phyloP scores from a whole-genome alignment of 306 rosid genomes.

The Cucurbita argyrosperma region DNA sequence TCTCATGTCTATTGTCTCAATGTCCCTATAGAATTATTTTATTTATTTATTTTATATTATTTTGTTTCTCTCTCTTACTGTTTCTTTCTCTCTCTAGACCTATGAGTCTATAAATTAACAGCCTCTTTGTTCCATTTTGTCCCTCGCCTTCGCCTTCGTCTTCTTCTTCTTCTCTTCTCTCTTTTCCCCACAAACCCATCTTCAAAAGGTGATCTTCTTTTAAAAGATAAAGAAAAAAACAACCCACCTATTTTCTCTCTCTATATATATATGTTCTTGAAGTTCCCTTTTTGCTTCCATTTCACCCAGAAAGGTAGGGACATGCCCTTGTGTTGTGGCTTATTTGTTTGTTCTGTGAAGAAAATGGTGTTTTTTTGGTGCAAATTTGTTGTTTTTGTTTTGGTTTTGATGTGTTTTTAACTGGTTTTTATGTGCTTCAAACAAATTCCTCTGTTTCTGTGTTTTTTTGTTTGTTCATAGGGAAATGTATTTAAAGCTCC shows the following conservation, averaged over 20 bases:
- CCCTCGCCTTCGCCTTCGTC: conserved; percentile 41
- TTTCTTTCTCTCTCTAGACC: conserved; percentile 1
- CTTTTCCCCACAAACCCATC: background rate
- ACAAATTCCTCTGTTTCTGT: background rate
- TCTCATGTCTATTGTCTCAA: conserved; percentile 20
- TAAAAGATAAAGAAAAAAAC: conserved; percentile 19
- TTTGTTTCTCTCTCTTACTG: background rate
- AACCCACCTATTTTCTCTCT: conserved; percentile 27
- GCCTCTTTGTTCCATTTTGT: conserved; percentile 37
- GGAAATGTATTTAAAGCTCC: conserved; percentile 1
- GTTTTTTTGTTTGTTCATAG: background rate
- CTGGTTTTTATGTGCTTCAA: conserved; percentile 18
- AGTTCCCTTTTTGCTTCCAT: conserved; percentile 13
- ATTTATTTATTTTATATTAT: background rate
- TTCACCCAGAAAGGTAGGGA: conserved; percentile 28
- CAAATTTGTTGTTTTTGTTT: background rate
- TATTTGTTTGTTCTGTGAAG: background rate
- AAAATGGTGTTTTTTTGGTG: background rate
- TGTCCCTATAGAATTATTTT: background rate
- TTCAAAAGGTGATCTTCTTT: conserved; percentile 64
- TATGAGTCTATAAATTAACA: conserved; percentile 65
- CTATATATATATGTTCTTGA: background rate
- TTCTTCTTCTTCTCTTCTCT: background rate
- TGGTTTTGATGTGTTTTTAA: conserved; percentile 1
- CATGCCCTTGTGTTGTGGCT: conserved; percentile 17